phyloP scores from a whole-genome alignment of 345 rosid genomes.

The Odontarrhena argentea region DNA sequence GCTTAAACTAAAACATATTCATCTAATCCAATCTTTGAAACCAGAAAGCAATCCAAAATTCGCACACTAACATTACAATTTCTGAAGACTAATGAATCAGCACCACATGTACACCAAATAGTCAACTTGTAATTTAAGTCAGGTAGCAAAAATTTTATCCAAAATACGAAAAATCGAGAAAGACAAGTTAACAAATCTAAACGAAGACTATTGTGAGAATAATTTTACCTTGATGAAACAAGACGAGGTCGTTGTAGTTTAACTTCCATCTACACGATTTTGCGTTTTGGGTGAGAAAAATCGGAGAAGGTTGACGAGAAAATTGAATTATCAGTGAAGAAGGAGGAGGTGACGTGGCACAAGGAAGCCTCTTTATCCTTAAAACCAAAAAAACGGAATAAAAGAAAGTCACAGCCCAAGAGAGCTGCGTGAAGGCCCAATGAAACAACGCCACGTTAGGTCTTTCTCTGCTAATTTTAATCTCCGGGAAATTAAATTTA shows the following conservation, averaged over 20 bases:
- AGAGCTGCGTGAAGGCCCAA: not conserved
- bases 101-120: not conserved
- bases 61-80: not conserved
- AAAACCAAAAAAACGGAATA: constrained; percentile 37
- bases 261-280: constrained; percentile 57
- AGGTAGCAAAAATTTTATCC: not conserved
- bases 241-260: constrained; percentile 51
- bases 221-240: constrained; percentile 54
- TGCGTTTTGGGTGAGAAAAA: constrained; percentile 32
- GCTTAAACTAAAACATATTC: not conserved
- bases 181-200: constrained; percentile 1
- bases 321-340: constrained; percentile 15
- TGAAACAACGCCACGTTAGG: constrained; percentile 15
- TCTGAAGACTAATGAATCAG: too few species aligned
- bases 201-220: not conserved
- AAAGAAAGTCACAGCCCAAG: constrained; percentile 35
- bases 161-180: not conserved
- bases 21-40: not conserved
- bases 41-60: not conserved
- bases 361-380: constrained; percentile 39
- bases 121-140: not conserved
- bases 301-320: constrained; percentile 33
- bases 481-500: not conserved
- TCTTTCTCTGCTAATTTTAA: not conserved
- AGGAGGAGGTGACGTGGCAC: constrained; percentile 60